These are phyloP conservation scores for Pseudogymnoascus sp. DNA, from an alignment of 2,329 filamentous ascomycete genomes.

Conservation along the genomic window DNA sequence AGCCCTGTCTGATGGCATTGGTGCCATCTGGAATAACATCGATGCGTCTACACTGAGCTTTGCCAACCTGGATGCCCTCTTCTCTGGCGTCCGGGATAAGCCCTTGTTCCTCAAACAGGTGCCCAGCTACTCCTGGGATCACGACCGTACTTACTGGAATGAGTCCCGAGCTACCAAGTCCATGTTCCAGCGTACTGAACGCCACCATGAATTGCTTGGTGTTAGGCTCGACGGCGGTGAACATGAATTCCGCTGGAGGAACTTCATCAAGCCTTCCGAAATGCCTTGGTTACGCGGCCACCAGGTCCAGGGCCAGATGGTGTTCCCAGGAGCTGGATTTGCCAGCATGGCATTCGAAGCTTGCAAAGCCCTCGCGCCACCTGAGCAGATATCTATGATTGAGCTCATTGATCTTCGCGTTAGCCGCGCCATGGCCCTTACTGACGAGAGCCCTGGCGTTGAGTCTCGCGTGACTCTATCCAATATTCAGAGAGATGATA, in stretches of 20 bases:
- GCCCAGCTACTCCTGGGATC: slow-evolving; percentile 18
- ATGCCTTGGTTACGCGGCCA: slow-evolving; percentile 10
- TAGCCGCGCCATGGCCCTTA: slow-evolving; percentile 12
- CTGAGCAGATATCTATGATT: background rate
- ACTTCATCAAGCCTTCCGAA: background rate
- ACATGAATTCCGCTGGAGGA: background rate
- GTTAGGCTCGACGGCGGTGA: background rate
- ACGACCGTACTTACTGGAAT: slow-evolving; percentile 13
- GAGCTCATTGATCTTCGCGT: slow-evolving; percentile 15
- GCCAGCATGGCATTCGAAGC: slow-evolving; percentile 42
- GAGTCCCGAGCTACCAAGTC: slow-evolving; percentile 12
- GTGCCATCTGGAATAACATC: slow-evolving; percentile 9
- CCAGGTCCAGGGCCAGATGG: slow-evolving; percentile 13
- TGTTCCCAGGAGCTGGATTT: slow-evolving; percentile 43
- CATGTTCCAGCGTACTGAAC: background rate
- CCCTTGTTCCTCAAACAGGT: slow-evolving; percentile 10
- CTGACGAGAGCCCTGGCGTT: slow-evolving; percentile 8
- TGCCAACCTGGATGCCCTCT: background rate
- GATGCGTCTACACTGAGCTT: background rate
- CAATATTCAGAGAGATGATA: background rate
- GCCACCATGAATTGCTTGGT: slow-evolving; percentile 15
- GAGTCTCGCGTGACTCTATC: slow-evolving; percentile 1
- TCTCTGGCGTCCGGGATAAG: background rate
- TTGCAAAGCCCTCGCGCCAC: slow-evolving; percentile 19
- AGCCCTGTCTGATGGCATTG: slow-evolving; percentile 11